A percentile compares a stretch with the other conserved stretches of the same genome.
phyloP scores from a whole-genome alignment of 1,284 basidiomycete genomes.

The Taiwanofungus camphoratus region DNA sequence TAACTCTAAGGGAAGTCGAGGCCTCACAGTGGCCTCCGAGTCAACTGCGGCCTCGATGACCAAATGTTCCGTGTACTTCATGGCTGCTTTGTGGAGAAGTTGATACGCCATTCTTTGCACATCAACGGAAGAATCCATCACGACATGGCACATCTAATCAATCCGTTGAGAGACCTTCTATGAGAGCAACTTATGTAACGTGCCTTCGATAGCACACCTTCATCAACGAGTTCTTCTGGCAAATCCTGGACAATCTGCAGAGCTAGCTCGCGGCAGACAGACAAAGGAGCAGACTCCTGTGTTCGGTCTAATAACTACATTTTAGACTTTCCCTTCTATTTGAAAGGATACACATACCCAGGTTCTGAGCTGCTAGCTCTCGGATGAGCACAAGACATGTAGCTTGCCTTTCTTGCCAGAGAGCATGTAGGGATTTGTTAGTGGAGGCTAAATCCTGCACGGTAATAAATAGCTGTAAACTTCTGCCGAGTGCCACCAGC shows the following conservation, averaged over 20 bases:
- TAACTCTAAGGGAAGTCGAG: slow-evolving; percentile 62
- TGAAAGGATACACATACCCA: slow-evolving; percentile 36
- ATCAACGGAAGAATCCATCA: slow-evolving; percentile 57
- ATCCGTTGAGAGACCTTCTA: not conserved
- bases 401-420: slow-evolving; percentile 60
- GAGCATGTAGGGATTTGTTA: slow-evolving; percentile 69
- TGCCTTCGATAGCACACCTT: slow-evolving; percentile 61
- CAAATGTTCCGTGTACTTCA: slow-evolving; percentile 68
- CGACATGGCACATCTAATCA: slow-evolving; percentile 66
- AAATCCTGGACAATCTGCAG: slow-evolving; percentile 65
- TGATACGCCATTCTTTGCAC: slow-evolving; percentile 71
- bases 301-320: no score
- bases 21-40: slow-evolving; percentile 42
- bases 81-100: slow-evolving; percentile 58
- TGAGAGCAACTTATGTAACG: slow-evolving; percentile 9
- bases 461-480: slow-evolving; percentile 61
- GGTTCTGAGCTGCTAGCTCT: slow-evolving; percentile 47
- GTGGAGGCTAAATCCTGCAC: slow-evolving; percentile 68
- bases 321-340: slow-evolving; percentile 19
- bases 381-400: slow-evolving; percentile 52
- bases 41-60: slow-evolving; percentile 85
- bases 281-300: slow-evolving; percentile 60
- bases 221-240: slow-evolving; percentile 57
- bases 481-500: slow-evolving; percentile 62
- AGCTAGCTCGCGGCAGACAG: slow-evolving; percentile 60